These are phyloP conservation scores for Jacaranda copaia DNA, from an alignment of 257 asterid species.

Conservation along the genomic window DNA sequence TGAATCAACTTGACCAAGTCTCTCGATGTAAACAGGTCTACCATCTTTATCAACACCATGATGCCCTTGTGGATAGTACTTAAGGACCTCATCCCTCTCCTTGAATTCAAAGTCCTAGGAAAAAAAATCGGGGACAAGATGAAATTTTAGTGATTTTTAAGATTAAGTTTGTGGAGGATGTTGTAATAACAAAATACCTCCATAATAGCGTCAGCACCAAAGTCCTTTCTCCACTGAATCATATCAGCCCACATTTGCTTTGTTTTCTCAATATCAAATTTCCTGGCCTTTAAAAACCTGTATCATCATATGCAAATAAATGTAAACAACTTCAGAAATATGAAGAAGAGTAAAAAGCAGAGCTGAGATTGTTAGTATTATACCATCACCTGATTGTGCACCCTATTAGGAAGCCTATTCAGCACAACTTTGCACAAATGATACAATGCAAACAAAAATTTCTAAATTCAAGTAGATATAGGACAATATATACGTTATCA, in stretches of 20 bases:
- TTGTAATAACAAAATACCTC: conserved; percentile 57
- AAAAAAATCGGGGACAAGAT: neutral
- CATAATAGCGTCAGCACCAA: conserved; percentile 79
- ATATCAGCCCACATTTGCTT: conserved; percentile 98
- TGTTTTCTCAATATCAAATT: conserved; percentile 87
- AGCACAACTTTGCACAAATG: too few relatives aligned
- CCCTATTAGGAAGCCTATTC: too few relatives aligned
- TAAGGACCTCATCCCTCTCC: conserved; percentile 87
- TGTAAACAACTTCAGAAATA: neutral
- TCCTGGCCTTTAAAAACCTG: conserved; percentile 94
- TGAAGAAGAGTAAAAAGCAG: too few relatives aligned
- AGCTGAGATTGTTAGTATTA: too few relatives aligned
- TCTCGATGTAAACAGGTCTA: conserved; percentile 84
- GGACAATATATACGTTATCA: too few relatives aligned
- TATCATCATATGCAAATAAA: neutral
- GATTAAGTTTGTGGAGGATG: neutral
- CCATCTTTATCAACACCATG: conserved; percentile 99
- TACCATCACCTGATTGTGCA: too few relatives aligned
- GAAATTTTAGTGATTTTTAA: neutral
- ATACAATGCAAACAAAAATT: too few relatives aligned
- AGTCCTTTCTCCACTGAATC: conserved; percentile 99
- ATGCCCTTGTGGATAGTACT: conserved; percentile 96
- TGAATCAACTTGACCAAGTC: conserved; percentile 85
- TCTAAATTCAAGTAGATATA: too few relatives aligned
- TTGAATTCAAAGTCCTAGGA: conserved; percentile 82